phyloP scores from a whole-genome alignment of 352 stramenopile genomes.

The Phytophthora pistaciae region DNA sequence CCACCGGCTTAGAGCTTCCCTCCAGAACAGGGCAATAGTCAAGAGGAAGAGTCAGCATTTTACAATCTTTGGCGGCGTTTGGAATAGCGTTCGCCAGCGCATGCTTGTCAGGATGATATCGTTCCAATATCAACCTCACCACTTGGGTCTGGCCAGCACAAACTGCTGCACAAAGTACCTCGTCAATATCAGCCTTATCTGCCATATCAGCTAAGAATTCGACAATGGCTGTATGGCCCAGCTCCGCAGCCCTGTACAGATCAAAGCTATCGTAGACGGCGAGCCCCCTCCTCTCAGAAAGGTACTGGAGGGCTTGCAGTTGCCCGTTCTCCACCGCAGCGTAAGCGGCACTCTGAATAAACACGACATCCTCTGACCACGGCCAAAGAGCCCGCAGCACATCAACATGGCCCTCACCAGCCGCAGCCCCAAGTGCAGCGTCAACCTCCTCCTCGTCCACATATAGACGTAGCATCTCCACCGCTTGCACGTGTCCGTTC shows the following conservation, averaged over 20 bases:
- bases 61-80: neutral
- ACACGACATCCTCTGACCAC: neutral
- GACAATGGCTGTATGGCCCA: neutral
- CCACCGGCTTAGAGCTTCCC: too few relatives aligned
- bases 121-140: too few relatives aligned
- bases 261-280: neutral
- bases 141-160: too few relatives aligned
- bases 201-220: neutral
- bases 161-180: too few relatives aligned
- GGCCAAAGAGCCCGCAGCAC: neutral
- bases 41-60: neutral
- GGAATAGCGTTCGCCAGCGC: neutral
- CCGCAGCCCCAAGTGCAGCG: neutral
- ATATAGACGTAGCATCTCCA: neutral
- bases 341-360: neutral
- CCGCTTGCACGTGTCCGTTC: neutral
- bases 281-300: neutral
- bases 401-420: neutral
- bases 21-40: neutral
- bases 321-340: neutral
- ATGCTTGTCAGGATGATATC: too few relatives aligned
- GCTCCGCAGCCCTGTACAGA: neutral
- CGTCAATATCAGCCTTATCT: too few relatives aligned
- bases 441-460: neutral
- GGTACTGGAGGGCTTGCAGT: neutral